These are phyloP conservation scores for Ophiostoma sp. DNA, from an alignment of 2,329 filamentous ascomycete genomes.

Conservation along the genomic window DNA sequence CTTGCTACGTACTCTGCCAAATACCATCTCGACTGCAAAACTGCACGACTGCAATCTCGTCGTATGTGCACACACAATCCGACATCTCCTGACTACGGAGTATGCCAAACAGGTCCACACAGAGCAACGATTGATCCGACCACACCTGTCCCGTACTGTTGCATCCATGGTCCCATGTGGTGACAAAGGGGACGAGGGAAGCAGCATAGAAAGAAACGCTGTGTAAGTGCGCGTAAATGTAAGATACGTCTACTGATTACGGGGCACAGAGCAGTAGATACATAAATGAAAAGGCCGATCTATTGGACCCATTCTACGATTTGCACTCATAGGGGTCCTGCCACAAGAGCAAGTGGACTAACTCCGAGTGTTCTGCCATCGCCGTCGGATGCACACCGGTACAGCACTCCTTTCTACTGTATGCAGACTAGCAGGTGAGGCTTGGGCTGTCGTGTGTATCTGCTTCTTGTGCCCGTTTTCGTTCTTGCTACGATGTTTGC, in stretches of 20 bases:
- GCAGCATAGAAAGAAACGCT: too few relatives aligned
- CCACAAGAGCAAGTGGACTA: neutral
- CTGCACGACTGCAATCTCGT: neutral
- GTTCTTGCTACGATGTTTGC: too few relatives aligned
- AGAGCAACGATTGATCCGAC: slow-evolving; percentile 10
- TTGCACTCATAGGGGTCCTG: neutral
- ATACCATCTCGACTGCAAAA: neutral
- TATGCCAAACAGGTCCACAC: neutral
- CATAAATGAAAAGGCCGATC: neutral
- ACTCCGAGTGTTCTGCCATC: neutral
- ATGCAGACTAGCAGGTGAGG: neutral
- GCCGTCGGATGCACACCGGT: slow-evolving; percentile 4
- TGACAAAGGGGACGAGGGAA: neutral
- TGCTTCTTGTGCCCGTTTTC: too few relatives aligned
- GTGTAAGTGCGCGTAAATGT: too few relatives aligned
- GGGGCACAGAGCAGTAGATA: neutral
- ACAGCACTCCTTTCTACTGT: slow-evolving; percentile 2
- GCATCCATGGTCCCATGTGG: neutral
- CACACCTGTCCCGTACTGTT: slow-evolving; percentile 1
- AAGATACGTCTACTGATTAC: too few relatives aligned
- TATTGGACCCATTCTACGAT: neutral
- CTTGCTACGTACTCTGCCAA: too few relatives aligned
- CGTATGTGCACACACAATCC: neutral
- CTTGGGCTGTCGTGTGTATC: too few relatives aligned
- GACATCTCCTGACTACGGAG: too few relatives aligned